Conservation (phyloP, 768 basidiomycete genomes). For the Tylopilus sp. region DNA sequence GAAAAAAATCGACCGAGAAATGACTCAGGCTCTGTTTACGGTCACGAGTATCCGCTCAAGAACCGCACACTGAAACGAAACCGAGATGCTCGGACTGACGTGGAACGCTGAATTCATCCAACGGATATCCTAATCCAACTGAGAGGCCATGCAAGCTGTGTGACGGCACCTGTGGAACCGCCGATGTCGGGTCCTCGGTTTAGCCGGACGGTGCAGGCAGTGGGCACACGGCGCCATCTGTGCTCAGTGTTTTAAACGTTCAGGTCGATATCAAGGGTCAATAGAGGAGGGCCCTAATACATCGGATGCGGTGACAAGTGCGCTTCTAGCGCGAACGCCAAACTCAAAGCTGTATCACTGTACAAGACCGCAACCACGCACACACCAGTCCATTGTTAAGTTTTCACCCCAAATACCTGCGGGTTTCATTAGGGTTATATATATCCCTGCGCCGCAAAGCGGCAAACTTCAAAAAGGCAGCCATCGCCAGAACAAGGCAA, state of each 20-base stretch:
- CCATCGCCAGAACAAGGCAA: constrained; percentile 3
- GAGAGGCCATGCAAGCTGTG: constrained; percentile 13
- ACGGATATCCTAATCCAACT: not conserved
- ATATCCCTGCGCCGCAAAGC: constrained; percentile 20
- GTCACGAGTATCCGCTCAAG: not conserved
- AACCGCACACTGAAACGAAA: not conserved
- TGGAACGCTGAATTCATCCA: not conserved
- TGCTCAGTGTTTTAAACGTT: constrained; percentile 3
- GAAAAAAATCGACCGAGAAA: not conserved
- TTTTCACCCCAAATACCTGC: constrained; percentile 4
- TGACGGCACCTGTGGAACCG: constrained; percentile 6
- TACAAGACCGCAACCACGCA: not conserved
- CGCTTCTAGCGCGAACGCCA: constrained; percentile 5
- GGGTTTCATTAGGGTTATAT: constrained; percentile 11
- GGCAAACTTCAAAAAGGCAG: no score
- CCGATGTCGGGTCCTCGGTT: not conserved
- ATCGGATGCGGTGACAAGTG: constrained; percentile 6
- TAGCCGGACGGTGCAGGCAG: not conserved
- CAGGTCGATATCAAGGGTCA: not conserved
- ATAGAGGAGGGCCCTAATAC: not conserved
- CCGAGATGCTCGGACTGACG: not conserved
- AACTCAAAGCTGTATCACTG: constrained; percentile 9
- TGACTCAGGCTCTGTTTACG: not conserved
- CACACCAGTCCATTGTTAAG: constrained; percentile 13
- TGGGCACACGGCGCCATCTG: not conserved